Base-by-base conservation (phyloP, 1,139 yeast genomes). In the Debaryomycetaceae sp. region DNA sequence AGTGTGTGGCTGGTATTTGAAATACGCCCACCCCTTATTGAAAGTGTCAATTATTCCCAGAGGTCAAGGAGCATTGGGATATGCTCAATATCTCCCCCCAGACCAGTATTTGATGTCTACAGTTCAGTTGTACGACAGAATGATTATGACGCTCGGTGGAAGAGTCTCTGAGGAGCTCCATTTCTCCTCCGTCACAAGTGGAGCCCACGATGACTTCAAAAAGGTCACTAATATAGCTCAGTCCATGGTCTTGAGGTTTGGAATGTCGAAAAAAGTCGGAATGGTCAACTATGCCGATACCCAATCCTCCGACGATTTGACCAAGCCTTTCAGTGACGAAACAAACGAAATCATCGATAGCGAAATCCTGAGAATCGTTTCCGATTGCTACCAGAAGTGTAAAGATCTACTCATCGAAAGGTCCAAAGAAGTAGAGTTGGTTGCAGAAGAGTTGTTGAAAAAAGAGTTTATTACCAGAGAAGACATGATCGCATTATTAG, bases 241-340 rank as follows among this genome's bases (percentile, higher is more conserved):
- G 45, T 78, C 78, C 33, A 85, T 85, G 94, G 86, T 85, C 30
- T 72, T 85, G 37, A 79, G 79, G 49, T 68, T 84, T 35, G 94
- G 94, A 41, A 85, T 85, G 94, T 81, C 87, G 13, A 68, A 73
- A 5, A 77, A 80, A 51, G 67, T 85, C 36, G 94, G 94, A 7
- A 76, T 87, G 60, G 79, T 91, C 29, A 80, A 87, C 45, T 88
- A 82, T 57, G 72, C 70, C 24, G 75, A 68, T 45, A 61, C 73
- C 3, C 65, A 61, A 42, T 84, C 83, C 41, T 75, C 75, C 47
- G 85, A 80, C 42, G 75, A 78, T 52, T 75, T 85, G 50, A 85
- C 88, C 50, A 92, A 92, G 63, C 96, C 97, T 6, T 92, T 83
- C 62, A 87, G 96, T 63, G 96, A 91, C 53, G 81, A 78, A 46